Evolutionary conservation across 495 filamentous ascomycete genomes (phyloP).

Genomic region (Xylaria acuta): DNA sequence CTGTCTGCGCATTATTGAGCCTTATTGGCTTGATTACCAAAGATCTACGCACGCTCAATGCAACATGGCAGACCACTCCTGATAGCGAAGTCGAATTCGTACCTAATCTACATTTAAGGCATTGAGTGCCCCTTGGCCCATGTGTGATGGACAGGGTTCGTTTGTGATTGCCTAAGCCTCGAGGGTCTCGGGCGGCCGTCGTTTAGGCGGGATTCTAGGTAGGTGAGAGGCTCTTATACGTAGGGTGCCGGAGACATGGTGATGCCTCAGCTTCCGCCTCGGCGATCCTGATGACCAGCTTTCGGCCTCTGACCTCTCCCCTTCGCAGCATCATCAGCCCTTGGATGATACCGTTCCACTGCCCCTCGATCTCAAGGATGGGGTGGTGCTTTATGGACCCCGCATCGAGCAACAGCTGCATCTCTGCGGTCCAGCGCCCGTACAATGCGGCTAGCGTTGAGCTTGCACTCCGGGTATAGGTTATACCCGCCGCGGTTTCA

Average conservation of each 20-base stretch:
- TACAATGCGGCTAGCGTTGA: background rate
- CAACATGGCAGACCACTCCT: background rate
- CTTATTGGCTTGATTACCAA: background rate
- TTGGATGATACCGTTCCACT: background rate
- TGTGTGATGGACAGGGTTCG: no score
- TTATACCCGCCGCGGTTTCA: background rate
- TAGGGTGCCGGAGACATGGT: no score
- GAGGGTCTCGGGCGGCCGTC: no score
- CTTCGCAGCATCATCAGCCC: background rate
- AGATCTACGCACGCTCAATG: background rate
- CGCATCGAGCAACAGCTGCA: slow-evolving; percentile 10
- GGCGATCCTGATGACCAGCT: slow-evolving; percentile 10
- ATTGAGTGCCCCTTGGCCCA: no score
- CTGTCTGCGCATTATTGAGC: background rate
- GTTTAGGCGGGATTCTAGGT: no score
- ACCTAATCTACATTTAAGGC: no score
- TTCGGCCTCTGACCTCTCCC: slow-evolving; percentile 4
- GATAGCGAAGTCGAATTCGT: background rate
- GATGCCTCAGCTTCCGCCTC: background rate
- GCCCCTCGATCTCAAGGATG: background rate
- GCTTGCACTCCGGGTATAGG: background rate
- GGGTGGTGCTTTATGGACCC: slow-evolving; percentile 3
- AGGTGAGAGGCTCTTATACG: no score
- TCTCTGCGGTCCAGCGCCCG: background rate
- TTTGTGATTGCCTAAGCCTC: no score